Conservation (phyloP, 179 eudicot genomes). For the Beta corolliflora region DNA sequence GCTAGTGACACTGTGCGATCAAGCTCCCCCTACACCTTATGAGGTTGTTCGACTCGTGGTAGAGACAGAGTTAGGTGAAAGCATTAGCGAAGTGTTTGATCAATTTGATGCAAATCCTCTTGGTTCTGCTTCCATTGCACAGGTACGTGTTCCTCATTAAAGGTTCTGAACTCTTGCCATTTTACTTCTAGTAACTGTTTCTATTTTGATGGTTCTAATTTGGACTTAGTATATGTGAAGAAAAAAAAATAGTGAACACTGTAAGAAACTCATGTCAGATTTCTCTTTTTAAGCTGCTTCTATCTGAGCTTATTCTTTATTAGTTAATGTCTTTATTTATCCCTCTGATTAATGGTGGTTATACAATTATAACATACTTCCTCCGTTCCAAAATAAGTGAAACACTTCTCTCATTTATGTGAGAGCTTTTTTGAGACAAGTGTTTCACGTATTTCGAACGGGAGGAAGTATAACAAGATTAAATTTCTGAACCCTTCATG, state of each 20-base stretch:
- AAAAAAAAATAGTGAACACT: background rate
- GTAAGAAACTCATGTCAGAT: background rate
- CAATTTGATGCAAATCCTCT: conserved; percentile 65
- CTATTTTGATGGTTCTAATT: background rate
- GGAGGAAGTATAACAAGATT: too few species aligned
- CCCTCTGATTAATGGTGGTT: background rate
- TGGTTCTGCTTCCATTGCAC: conserved; percentile 99
- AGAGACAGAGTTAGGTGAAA: conserved; percentile 77
- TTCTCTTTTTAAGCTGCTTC: background rate
- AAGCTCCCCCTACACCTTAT: conserved; percentile 80
- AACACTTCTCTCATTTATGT: too few species aligned
- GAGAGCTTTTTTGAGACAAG: too few species aligned
- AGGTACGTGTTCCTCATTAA: conserved; percentile 48
- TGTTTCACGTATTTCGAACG: too few species aligned
- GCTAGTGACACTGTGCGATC: conserved; percentile 94
- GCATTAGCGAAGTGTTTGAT: conserved; percentile 68
- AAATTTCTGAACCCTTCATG: background rate
- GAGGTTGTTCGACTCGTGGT: conserved; percentile 57
- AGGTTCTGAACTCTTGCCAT: background rate
- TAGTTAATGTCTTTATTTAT: background rate
- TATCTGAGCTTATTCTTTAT: too few species aligned
- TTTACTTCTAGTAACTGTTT: too few species aligned
- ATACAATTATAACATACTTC: too few species aligned
- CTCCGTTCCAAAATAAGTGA: too few species aligned
- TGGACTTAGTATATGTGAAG: background rate